Evolutionary conservation across 345 rosid species (phyloP), one percentile per base, ranked within the genome.

Genomic region (Syzygium aqueum): DNA sequence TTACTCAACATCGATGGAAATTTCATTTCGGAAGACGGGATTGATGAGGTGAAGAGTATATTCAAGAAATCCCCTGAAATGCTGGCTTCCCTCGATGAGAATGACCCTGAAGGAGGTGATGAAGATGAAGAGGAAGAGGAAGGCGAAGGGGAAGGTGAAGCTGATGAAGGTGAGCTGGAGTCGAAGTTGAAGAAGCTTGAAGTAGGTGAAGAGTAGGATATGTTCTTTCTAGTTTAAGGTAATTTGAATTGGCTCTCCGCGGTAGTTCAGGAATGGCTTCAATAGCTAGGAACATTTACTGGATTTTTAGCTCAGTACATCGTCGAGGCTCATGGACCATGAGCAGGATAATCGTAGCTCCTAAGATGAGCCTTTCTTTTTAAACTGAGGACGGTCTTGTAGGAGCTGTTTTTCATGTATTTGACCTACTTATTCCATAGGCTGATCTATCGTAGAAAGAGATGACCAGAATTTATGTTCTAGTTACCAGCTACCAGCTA

Each of bases 1-100:
- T 88, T 92, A 92, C 93, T 97, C 90, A 95, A 95, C 89, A 93
- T 97, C 23, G 83, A 95, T 33, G 96, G 92, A 53, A 96, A 97
- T 88, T 90, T 91, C 87, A 95, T 97, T 77, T 96, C 99, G 2
- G 98, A 96, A 25, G 97, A 96, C 82, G 99, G 99, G 61, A 85
- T 96, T 52, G 99, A 97, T 80, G 99, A 97, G 88, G 87, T 97
- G 77, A 92, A 90, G 89, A 95, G 91, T 78, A 92, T 94, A 80
- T 95, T 97, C 87, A 92, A 94, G 93, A 94, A 94, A 61, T 93
- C 84, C 61, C 96, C 98, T 8, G 92, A 89, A 51, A 86, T 90
- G 92, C 98, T 95, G 86, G 98, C 94, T 37, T 83, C 94, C 50
- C 91, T 96, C 63, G 98, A 95, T 52, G 99, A 97, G 89, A 97